phyloP scores from a whole-genome alignment of 352 stramenopile species.

The Aphanomyces astaci region DNA sequence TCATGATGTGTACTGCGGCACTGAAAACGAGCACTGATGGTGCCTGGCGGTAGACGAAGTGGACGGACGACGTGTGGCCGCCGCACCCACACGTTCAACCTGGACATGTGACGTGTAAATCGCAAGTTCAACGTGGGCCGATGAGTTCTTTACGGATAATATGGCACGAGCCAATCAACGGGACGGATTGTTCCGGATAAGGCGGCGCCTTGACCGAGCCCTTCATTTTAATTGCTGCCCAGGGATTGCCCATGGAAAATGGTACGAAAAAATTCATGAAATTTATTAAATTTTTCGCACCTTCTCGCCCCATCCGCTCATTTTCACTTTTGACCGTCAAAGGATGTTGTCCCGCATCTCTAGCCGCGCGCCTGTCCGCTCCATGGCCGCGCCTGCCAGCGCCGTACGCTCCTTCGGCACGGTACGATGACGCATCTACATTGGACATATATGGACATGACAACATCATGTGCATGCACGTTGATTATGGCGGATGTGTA shows the following conservation, averaged over 20 bases:
- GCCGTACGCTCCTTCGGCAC: constrained; percentile 18
- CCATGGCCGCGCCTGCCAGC: constrained; percentile 34
- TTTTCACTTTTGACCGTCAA: background rate
- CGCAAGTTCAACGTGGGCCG: background rate
- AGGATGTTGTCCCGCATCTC: constrained; percentile 7
- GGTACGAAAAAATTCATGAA: background rate
- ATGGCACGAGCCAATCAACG: background rate
- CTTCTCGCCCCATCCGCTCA: background rate
- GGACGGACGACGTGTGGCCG: too few species aligned
- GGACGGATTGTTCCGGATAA: background rate
- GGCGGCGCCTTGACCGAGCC: background rate
- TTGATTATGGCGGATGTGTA: too few species aligned
- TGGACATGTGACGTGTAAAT: background rate
- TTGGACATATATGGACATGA: too few species aligned
- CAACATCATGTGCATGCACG: too few species aligned
- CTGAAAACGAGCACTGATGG: too few species aligned
- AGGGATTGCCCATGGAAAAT: background rate
- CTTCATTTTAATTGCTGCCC: background rate
- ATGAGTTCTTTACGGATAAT: background rate
- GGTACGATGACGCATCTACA: background rate
- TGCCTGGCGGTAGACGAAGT: too few species aligned
- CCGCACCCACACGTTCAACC: background rate
- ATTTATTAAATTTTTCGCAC: background rate
- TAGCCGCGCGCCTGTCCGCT: constrained; percentile 26
- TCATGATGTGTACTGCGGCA: too few species aligned